A percentile compares a stretch with the other conserved stretches of the same genome.
These are phyloP conservation scores for Aureobasidium lini DNA, from an alignment of 2,329 filamentous ascomycete genomes.

Conservation along the genomic window DNA sequence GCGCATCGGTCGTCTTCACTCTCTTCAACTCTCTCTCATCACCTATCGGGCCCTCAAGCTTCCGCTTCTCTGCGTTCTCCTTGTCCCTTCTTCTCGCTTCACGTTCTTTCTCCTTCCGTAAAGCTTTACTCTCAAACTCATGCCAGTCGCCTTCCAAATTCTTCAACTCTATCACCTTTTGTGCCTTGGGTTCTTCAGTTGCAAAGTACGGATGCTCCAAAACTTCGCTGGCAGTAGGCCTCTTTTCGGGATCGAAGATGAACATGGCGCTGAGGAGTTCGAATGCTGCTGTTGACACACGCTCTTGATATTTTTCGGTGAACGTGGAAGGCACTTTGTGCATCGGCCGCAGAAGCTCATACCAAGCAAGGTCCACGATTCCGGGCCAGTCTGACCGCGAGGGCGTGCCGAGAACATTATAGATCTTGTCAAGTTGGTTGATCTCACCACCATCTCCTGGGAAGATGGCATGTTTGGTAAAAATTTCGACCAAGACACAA, in stretches of 20 bases:
- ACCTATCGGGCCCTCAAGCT: conserved; percentile 18
- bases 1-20: background rate
- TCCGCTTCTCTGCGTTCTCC: conserved; percentile 44
- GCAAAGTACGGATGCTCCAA: conserved; percentile 85
- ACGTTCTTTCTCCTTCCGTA: conserved; percentile 79
- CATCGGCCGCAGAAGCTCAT: conserved; percentile 76
- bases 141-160: conserved; percentile 92
- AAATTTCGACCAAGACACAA: conserved; percentile 94
- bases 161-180: conserved; percentile 75
- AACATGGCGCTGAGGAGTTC: conserved; percentile 81
- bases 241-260: conserved; percentile 73
- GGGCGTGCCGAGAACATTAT: conserved; percentile 82
- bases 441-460: conserved; percentile 94
- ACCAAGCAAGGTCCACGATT: conserved; percentile 93
- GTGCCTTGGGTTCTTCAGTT: conserved; percentile 66
- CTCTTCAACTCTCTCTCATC: conserved; percentile 11
- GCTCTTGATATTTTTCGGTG: conserved; percentile 71
- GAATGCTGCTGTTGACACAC: conserved; percentile 71
- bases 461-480: conserved; percentile 88
- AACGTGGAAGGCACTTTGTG: conserved; percentile 69
- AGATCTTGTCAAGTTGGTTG: conserved; percentile 95
- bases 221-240: conserved; percentile 77
- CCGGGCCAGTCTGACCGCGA: conserved; percentile 79
- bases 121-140: conserved; percentile 93
- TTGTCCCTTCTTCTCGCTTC: conserved; percentile 42